Conservation (phyloP, 345 rosid species). For the Triadica sebifera region DNA sequence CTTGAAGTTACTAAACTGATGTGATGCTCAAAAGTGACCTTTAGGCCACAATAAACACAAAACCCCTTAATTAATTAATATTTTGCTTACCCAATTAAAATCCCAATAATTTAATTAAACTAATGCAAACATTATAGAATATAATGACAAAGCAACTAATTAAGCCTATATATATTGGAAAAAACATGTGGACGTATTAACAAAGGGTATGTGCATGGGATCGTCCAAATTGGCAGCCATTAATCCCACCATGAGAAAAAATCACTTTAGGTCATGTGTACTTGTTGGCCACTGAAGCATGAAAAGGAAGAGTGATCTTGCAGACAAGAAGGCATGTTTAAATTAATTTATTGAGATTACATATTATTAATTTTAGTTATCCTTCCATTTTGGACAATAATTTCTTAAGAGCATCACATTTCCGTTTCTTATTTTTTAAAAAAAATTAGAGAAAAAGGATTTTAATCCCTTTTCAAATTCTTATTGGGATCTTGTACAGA, state of each 20-base stretch:
- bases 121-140: slow-evolving; percentile 4
- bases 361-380: slow-evolving; percentile 1
- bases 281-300: slow-evolving; percentile 61
- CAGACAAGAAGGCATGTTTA: slow-evolving; percentile 36
- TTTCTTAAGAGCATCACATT: no score
- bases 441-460: no score
- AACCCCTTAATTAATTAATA: background rate
- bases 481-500: background rate
- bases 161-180: background rate
- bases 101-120: background rate
- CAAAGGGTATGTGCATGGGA: slow-evolving; percentile 32
- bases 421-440: no score
- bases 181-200: slow-evolving; percentile 25
- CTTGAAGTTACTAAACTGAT: slow-evolving; percentile 20
- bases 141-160: slow-evolving; percentile 25
- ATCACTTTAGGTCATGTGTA: slow-evolving; percentile 35
- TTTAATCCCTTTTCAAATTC: background rate
- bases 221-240: slow-evolving; percentile 35
- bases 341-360: slow-evolving; percentile 19
- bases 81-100: background rate
- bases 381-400: slow-evolving; percentile 21
- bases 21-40: slow-evolving; percentile 16
- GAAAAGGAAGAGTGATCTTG: slow-evolving; percentile 25
- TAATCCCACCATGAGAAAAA: slow-evolving; percentile 34
- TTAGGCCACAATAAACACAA: slow-evolving; percentile 14